Base-by-base conservation (phyloP, 2,329 filamentous ascomycete genomes). In the Aureobasidium sp. region DNA sequence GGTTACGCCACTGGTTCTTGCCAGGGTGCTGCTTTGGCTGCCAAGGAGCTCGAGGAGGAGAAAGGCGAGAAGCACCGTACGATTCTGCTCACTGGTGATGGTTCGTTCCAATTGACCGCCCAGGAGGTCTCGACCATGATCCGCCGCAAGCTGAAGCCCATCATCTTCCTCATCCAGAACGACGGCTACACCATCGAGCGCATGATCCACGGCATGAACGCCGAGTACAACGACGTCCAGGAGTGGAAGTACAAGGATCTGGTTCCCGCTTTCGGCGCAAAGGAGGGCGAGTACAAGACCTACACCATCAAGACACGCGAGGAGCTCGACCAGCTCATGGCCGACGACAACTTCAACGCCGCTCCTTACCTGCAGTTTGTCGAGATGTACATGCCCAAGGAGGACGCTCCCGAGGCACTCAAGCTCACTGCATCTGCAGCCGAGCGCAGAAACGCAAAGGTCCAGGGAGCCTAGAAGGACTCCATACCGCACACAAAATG, bases 31-130 rank as follows among this genome's bases (percentile, higher is more conserved):
- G 63, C 64, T 19, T 49, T 65, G 15, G 68, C 70, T 0, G 65
- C 64, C 24, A 66, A 65, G 19, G 70, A 70, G 53, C 62, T 58
- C 5, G 78, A 77, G 5, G 73, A 40, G 15, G 58, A 63, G 31
- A 52, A 48, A 31, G 61, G 62, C 39, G 39, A 33, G 27, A 62
- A 62, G 40, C 44, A 60, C 35, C 64, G 70, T 62, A 80, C 80
- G 0, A 86, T 97, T 49, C 79, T 96, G 44, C 92, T 95, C 70
- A 90, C 91, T 17, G 91, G 91, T 24, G 91, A 96, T 68, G 91
- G 91, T 37, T 90, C 86, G 62, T 86, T 95, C 75, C 90, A 96
- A 72, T 80, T 0, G 73, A 88, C 85, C 0, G 84, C 80, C 0
- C 86, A 89, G 68, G 85, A 87, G 65, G 74, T 89, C 3, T 81